Evolutionary conservation across 2,329 filamentous ascomycete genomes (phyloP), one percentile per base, ranked within the genome.

Genomic region (Stachybotrys echinatus): DNA sequence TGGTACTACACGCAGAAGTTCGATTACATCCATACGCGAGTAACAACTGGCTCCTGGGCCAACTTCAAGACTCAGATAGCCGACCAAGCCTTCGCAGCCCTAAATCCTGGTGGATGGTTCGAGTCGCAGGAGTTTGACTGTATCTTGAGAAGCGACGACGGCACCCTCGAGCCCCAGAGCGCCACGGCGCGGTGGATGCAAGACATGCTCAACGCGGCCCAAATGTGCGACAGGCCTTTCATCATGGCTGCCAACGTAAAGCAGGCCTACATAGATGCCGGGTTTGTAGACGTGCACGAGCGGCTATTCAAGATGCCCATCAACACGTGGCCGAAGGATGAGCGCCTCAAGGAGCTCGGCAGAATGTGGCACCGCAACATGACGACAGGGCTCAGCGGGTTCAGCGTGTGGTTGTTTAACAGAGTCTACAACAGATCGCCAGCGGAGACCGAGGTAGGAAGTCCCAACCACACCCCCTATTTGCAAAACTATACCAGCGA

Each of bases 221-320:
- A 61, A 19, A 54, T 57, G 1, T 65, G 70, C 19, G 55, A 66
- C 18, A 70, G 75, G 6, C 67, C 72, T 2, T 58, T 73, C 6
- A 54, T 66, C 42, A 58, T 71, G 42, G 67, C 61, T 17, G 57
- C 60, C 4, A 56, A 58, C 22, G 61, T 73, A 10, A 68, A 65
- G 48, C 58, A 65, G 18, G 65, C 69, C 40, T 73, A 71, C 54
- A 59, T 70, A 43, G 70, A 74, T 22, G 76, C 72, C 2, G 80
- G 80, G 0, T 83, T 83, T 53, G 72, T 77, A 6, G 76, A 83
- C 48, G 71, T 83, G 12, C 69, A 74, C 23, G 71, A 83, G 58
- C 66, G 65, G 20, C 58, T 77, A 2, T 79, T 77, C 61, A 81
- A 77, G 59, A 65, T 82, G 37, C 80, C 80, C 0, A 67, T 77